Conservation (phyloP, 2,329 filamentous ascomycete species). For the Coleophoma crateriformis region DNA sequence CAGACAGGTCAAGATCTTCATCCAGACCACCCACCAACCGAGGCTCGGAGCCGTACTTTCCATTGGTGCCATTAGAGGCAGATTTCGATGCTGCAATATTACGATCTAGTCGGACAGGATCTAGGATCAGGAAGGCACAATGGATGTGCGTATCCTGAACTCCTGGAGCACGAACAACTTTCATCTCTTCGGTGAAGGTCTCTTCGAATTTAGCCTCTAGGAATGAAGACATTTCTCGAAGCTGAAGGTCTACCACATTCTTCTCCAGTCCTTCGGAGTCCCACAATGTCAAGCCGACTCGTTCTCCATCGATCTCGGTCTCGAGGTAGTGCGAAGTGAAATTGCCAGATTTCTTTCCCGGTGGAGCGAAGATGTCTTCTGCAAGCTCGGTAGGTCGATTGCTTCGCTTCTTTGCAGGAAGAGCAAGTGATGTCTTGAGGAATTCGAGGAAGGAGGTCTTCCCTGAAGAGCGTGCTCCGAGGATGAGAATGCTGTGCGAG, state of each 20-base stretch:
- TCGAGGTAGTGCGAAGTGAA: slow-evolving; percentile 90
- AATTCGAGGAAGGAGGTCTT: slow-evolving; percentile 98
- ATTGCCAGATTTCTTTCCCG: slow-evolving; percentile 41
- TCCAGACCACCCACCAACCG: slow-evolving; percentile 67
- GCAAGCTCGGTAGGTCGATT: slow-evolving; percentile 26
- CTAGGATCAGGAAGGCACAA: slow-evolving; percentile 86
- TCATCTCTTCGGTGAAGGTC: slow-evolving; percentile 95
- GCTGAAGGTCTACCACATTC: slow-evolving; percentile 88
- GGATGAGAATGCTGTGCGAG: slow-evolving; percentile 69
- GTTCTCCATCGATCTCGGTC: slow-evolving; percentile 88
- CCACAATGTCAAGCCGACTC: slow-evolving; percentile 90
- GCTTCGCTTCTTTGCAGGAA: slow-evolving; percentile 71
- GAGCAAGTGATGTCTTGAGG: slow-evolving; percentile 76
- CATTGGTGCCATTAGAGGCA: slow-evolving; percentile 37
- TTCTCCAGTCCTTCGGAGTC: slow-evolving; percentile 94
- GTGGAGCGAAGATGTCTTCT: slow-evolving; percentile 48
- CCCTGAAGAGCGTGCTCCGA: slow-evolving; percentile 81
- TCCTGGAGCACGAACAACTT: slow-evolving; percentile 87
- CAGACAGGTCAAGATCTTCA: slow-evolving; percentile 84
- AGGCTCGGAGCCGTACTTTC: slow-evolving; percentile 35
- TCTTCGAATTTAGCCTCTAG: slow-evolving; percentile 98
- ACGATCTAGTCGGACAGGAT: slow-evolving; percentile 77
- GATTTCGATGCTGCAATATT: slow-evolving; percentile 68
- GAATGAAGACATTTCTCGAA: slow-evolving; percentile 87
- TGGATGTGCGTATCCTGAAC: slow-evolving; percentile 97